Evolutionary conservation across 345 rosid genomes (phyloP).

Genomic region (Citrus cavaleriei): DNA sequence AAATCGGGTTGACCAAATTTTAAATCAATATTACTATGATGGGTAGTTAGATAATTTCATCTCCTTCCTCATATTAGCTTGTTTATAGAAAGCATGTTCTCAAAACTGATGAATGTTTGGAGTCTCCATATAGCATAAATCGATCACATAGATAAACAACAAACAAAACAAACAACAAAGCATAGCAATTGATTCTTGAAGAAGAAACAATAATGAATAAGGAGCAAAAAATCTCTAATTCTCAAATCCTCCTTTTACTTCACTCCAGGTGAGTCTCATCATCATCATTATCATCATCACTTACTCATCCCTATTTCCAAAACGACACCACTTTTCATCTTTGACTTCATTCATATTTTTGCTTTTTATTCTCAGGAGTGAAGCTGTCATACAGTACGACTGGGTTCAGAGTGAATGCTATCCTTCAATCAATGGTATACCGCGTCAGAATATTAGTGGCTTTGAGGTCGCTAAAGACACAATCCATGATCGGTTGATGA

Average conservation of each 20-base stretch:
- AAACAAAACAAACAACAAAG: neutral
- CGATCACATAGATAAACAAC: no score
- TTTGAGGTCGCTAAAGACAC: constrained; percentile 67
- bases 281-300: no score
- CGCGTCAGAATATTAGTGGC: constrained; percentile 77
- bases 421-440: constrained; percentile 67
- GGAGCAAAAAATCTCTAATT: constrained; percentile 46
- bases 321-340: neutral
- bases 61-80: no score
- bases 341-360: neutral
- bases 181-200: neutral
- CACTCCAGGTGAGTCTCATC: constrained; percentile 32
- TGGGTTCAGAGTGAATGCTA: constrained; percentile 77
- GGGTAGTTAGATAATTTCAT: no score
- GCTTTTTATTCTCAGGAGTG: constrained; percentile 25
- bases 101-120: no score
- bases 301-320: neutral
- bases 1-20: no score
- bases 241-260: constrained; percentile 43
- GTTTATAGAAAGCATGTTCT: no score
- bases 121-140: no score
- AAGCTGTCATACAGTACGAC: constrained; percentile 76
- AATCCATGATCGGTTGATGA: constrained; percentile 64
- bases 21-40: no score
- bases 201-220: constrained; percentile 42